Conservation (phyloP, 306 rosid genomes). For the Notholithocarpus densiflorus region DNA sequence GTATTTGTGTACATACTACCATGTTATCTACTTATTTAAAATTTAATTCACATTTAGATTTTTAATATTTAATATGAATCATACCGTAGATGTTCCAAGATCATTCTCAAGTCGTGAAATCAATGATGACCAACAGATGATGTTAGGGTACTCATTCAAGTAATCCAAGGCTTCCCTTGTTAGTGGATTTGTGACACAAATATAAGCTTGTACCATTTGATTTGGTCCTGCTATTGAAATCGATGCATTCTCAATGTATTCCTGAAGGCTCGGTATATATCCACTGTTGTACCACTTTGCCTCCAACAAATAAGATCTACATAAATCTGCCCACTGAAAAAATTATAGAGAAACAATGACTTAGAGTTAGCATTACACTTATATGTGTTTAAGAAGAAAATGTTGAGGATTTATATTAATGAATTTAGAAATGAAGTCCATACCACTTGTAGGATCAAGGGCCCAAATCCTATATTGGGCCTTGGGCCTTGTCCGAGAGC, state of each 20-base stretch:
- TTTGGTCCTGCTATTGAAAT: conserved; percentile 1
- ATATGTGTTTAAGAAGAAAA: neutral
- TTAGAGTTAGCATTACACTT: neutral
- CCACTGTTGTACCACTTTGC: conserved; percentile 1
- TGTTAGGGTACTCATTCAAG: neutral
- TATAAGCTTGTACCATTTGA: neutral
- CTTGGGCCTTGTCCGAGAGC: too few relatives aligned
- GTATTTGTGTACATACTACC: too few relatives aligned
- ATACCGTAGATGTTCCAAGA: conserved; percentile 3
- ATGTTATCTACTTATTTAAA: too few relatives aligned
- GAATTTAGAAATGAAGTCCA: neutral
- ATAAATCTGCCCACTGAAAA: neutral
- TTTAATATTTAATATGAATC: too few relatives aligned
- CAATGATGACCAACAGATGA: neutral
- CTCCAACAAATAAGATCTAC: too few relatives aligned
- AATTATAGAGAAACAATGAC: neutral
- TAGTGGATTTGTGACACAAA: neutral
- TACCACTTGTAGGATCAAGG: too few relatives aligned
- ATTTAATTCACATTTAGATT: too few relatives aligned
- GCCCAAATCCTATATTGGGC: too few relatives aligned
- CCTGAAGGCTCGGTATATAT: neutral
- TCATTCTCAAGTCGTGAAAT: conserved; percentile 21
- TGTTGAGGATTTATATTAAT: neutral
- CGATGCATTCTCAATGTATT: conserved; percentile 18
- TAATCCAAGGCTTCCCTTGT: neutral